phyloP scores from a whole-genome alignment of 768 basidiomycete species.

The Mrakia frigida region DNA sequence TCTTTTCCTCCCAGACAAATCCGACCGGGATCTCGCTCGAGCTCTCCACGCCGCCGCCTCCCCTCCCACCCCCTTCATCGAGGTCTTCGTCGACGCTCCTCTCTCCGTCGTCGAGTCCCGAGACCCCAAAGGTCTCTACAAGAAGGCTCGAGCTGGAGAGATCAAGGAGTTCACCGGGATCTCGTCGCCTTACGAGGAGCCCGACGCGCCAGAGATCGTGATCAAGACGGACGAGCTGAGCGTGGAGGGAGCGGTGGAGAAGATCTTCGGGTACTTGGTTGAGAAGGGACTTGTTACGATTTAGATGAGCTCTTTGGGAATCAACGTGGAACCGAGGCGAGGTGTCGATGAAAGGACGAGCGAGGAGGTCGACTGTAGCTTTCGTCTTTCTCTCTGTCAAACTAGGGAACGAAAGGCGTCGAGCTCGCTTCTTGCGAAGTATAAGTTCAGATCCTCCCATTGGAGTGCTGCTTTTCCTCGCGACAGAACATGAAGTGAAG shows the following conservation, averaged over 20 bases:
- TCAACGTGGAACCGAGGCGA: too few species aligned
- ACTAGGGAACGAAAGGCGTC: too few species aligned
- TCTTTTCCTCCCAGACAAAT: slow-evolving; percentile 48
- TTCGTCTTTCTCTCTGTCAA: too few species aligned
- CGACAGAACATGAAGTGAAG: too few species aligned
- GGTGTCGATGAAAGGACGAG: too few species aligned
- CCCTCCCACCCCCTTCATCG: slow-evolving; percentile 67
- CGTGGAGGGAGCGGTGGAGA: slow-evolving; percentile 68
- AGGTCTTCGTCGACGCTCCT: slow-evolving; percentile 92
- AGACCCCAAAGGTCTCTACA: slow-evolving; percentile 96
- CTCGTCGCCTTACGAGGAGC: slow-evolving; percentile 88
- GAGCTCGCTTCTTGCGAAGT: too few species aligned
- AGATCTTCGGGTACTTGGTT: slow-evolving; percentile 73
- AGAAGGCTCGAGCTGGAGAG: slow-evolving; percentile 88
- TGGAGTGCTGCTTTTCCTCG: too few species aligned
- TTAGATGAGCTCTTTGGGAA: not conserved
- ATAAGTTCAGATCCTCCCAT: too few species aligned
- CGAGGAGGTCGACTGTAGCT: too few species aligned
- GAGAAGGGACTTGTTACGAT: slow-evolving; percentile 48
- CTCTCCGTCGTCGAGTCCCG: slow-evolving; percentile 79
- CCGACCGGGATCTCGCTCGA: slow-evolving; percentile 76
- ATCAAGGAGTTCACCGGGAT: slow-evolving; percentile 99
- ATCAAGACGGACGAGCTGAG: slow-evolving; percentile 78
- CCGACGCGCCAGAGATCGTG: slow-evolving; percentile 78
- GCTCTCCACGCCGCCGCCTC: slow-evolving; percentile 67